Percentiles rank a stretch among this genome's conserved stretches.
These are phyloP conservation scores for Penicillium tannophilum DNA, from an alignment of 495 filamentous ascomycete genomes.

Conservation along the genomic window DNA sequence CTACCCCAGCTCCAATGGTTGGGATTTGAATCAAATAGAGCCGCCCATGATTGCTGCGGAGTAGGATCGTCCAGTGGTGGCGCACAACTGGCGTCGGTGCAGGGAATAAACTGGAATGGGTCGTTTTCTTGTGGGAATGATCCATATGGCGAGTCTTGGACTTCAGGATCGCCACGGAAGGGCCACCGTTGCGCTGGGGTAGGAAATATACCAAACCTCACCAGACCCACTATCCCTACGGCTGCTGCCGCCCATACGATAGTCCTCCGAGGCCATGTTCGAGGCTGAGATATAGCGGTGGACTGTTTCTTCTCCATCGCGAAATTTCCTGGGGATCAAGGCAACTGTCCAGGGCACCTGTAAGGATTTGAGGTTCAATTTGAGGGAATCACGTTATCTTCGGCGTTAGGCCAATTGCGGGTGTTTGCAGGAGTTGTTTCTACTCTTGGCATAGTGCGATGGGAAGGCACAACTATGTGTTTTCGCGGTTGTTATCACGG, in stretches of 20 bases:
- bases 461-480: too few relatives aligned
- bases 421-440: background rate
- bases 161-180: background rate
- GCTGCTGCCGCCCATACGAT: background rate
- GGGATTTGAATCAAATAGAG: conserved; percentile 17
- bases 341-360: background rate
- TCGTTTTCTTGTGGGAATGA: conserved; percentile 14
- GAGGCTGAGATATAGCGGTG: background rate
- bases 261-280: background rate
- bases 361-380: too few relatives aligned
- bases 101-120: conserved; percentile 23
- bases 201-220: background rate
- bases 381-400: too few relatives aligned
- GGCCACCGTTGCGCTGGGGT: background rate
- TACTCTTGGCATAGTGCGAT: too few relatives aligned
- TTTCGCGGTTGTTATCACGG: too few relatives aligned
- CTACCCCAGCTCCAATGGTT: conserved; percentile 20
- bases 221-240: background rate
- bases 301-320: background rate
- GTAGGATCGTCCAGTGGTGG: conserved; percentile 15
- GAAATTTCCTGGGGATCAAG: background rate
- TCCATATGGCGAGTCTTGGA: conserved; percentile 11
- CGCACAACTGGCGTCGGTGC: conserved; percentile 17
- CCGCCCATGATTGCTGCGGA: conserved; percentile 19
- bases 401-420: too few relatives aligned